phyloP scores from a whole-genome alignment of 2,329 filamentous ascomycete genomes.

The Colletotrichum cereale region DNA sequence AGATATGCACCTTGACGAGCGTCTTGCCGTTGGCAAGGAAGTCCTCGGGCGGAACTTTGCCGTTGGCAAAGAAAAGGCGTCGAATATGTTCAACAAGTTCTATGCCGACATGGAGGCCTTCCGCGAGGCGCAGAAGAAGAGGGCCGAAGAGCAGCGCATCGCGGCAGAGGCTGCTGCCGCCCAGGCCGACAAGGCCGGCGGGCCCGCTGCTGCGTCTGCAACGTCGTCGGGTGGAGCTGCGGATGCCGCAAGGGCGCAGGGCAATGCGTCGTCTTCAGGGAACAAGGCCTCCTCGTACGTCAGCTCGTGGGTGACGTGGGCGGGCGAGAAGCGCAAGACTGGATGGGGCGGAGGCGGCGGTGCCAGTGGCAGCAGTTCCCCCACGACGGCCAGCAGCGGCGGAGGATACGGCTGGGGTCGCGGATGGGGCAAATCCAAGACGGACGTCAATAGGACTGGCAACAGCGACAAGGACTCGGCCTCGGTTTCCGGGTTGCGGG shows the following conservation, averaged over 20 bases:
- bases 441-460: slow-evolving; percentile 31
- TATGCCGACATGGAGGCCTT: slow-evolving; percentile 88
- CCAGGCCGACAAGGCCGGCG: slow-evolving; percentile 38
- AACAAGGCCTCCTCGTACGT: slow-evolving; percentile 73
- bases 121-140: slow-evolving; percentile 59
- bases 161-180: slow-evolving; percentile 46
- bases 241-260: slow-evolving; percentile 59
- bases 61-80: slow-evolving; percentile 88
- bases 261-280: slow-evolving; percentile 62
- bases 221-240: slow-evolving; percentile 43
- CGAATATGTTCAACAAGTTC: slow-evolving; percentile 85
- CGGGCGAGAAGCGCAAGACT: slow-evolving; percentile 79
- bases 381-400: slow-evolving; percentile 15
- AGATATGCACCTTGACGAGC: slow-evolving; percentile 93
- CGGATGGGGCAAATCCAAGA: slow-evolving; percentile 45
- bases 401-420: slow-evolving; percentile 50
- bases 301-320: slow-evolving; percentile 77
- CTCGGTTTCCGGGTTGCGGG: slow-evolving; percentile 41
- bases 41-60: slow-evolving; percentile 90
- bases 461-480: slow-evolving; percentile 44
- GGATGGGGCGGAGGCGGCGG: slow-evolving; percentile 50
- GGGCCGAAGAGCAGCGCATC: slow-evolving; percentile 54
- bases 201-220: slow-evolving; percentile 42
- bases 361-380: slow-evolving; percentile 24
- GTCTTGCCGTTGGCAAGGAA: slow-evolving; percentile 85